These are phyloP conservation scores for Cladosporium sp. DNA, from an alignment of 2,329 filamentous ascomycete species.

Conservation along the genomic window DNA sequence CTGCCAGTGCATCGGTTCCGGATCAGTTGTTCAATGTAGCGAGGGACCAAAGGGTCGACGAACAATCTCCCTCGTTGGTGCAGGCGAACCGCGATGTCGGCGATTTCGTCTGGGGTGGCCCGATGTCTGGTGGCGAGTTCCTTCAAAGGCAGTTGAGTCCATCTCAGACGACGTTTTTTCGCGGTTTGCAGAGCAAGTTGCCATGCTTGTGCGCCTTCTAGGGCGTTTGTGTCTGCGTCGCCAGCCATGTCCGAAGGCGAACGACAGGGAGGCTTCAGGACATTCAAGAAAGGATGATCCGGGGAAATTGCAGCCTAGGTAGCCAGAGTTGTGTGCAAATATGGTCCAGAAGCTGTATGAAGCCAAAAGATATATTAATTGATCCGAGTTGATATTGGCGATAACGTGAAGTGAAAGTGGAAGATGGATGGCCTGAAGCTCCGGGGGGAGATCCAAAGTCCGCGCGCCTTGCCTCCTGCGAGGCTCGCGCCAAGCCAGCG, in stretches of 20 bases:
- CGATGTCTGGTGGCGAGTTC: slow-evolving; percentile 16
- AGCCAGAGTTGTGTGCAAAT: neutral
- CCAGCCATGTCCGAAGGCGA: neutral
- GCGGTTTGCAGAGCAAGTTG: neutral
- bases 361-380: neutral
- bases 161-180: neutral
- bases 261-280: neutral
- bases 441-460: no score
- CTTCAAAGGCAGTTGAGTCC: slow-evolving; percentile 15
- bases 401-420: no score
- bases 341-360: no score
- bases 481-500: no score
- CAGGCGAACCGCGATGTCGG: slow-evolving; percentile 23
- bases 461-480: no score
- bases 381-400: neutral
- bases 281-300: neutral
- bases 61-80: slow-evolving; percentile 8
- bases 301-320: neutral
- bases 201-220: slow-evolving; percentile 6
- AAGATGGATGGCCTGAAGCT: no score
- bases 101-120: slow-evolving; percentile 19
- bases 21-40: slow-evolving; percentile 26
- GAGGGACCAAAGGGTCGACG: slow-evolving; percentile 28
- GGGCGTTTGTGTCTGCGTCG: neutral
- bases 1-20: slow-evolving; percentile 20